A percentile compares a stretch with the other conserved stretches of the same genome.
Conservation (phyloP, 163 green algal species). For the Scenedesmus sp. region DNA sequence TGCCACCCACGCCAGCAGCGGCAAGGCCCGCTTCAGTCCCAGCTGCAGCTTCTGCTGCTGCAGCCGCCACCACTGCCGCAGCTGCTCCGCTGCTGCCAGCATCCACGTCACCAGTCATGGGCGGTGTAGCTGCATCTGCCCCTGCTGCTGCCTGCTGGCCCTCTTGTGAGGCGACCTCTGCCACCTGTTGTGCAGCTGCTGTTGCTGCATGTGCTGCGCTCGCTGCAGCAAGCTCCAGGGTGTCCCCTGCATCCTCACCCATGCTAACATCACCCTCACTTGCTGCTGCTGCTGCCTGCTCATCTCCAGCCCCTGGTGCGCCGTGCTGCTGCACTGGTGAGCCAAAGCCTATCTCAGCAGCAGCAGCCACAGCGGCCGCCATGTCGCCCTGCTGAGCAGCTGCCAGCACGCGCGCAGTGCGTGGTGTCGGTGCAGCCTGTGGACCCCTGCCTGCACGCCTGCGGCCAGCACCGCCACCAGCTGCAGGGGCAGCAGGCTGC, state of each 20-base stretch:
- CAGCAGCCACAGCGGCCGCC: constrained; percentile 28
- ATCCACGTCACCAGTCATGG: neutral
- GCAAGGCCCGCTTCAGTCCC: neutral
- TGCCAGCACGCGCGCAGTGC: neutral
- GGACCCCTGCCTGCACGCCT: neutral
- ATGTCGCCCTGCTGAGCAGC: neutral
- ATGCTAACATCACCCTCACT: neutral
- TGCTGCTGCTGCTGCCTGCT: neutral
- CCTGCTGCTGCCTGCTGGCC: neutral
- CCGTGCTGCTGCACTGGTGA: neutral
- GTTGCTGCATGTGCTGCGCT: neutral
- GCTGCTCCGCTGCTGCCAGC: neutral
- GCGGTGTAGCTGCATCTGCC: neutral
- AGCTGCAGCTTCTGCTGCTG: neutral
- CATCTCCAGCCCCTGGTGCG: neutral
- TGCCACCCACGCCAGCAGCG: neutral
- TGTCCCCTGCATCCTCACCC: neutral
- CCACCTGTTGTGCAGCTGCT: neutral
- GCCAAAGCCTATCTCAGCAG: constrained; percentile 5
- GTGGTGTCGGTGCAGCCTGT: neutral
- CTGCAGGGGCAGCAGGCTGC: neutral
- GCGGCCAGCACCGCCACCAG: neutral
- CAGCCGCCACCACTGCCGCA: neutral
- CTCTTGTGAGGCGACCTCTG: neutral
- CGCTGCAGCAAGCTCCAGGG: neutral